Evolutionary conservation across 306 rosid genomes (phyloP), one percentile per base, ranked within the genome.

Genomic region (Cicer yamashitae): DNA sequence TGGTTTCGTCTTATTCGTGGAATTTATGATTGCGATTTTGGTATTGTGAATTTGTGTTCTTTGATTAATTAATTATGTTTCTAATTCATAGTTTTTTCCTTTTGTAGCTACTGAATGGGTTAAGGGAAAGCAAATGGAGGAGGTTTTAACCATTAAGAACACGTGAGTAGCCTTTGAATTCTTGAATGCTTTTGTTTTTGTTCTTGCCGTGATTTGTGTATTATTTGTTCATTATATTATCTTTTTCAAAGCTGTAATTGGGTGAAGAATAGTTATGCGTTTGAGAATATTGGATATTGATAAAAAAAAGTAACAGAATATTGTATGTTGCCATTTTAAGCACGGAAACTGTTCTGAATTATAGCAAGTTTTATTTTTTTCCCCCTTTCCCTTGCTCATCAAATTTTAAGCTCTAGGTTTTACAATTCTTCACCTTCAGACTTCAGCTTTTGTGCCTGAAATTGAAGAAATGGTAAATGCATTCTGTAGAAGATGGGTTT

Each of bases 61-160:
- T 5, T 50, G 6, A 5, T n/a, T 50, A 10, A 20, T 57, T 57
- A 0, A 9, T 57, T 64, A 17, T 75, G 67, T 52, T 78, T 81
- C 80, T 82, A 57, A 82, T 57, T 64, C 53, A 37, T 15, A 0
- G 46, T 54, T 56, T 79, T 4, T 82, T 44, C 13, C 14, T 30
- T 51, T 88, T 87, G 67, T 89, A 94, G 98, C 98, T 85, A 86
- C 98, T 65, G 98, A 94, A 78, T 91, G 97, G 98, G 93, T 91
- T 9, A 94, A 94, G 85, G 97, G 98, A 53, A 91, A 78, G 84
- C 96, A 85, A 34, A 89, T 85, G 98, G 97, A 94, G 66, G 98
- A 94, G 65, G 96, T 89, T 67, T 56, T 94, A 44, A 50, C 97
- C 10, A 94, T 94, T 18, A 94, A 88, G 75, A 94, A 92, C 82